These are phyloP conservation scores for Fragosphaeria purpurea DNA, from an alignment of 2,329 filamentous ascomycete species.

Conservation along the genomic window DNA sequence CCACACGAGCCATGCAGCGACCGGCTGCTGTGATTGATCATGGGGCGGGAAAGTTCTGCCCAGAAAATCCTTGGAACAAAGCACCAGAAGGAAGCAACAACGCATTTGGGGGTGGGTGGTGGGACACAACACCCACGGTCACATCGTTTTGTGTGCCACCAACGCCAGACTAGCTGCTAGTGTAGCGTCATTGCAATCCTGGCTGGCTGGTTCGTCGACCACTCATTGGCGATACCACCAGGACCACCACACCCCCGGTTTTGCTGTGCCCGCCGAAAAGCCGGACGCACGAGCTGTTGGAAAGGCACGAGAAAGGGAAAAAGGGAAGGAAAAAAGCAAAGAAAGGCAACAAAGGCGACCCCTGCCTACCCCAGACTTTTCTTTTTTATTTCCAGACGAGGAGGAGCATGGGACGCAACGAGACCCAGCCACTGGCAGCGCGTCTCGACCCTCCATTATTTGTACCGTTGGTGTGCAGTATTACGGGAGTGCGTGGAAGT, in stretches of 20 bases:
- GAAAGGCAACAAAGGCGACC: background rate
- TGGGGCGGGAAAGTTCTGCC: too few species aligned
- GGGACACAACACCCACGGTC: background rate
- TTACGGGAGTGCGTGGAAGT: background rate
- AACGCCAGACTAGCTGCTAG: background rate
- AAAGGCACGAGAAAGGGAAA: too few species aligned
- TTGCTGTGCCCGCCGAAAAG: background rate
- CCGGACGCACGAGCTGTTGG: background rate
- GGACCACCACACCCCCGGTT: background rate
- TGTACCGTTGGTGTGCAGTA: background rate
- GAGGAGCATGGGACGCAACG: too few species aligned
- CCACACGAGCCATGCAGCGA: too few species aligned
- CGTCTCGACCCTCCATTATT: slow-evolving; percentile 4
- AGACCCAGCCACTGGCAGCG: background rate
- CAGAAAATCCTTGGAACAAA: background rate
- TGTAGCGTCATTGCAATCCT: slow-evolving; percentile 1
- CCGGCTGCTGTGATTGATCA: too few species aligned
- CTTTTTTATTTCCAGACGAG: background rate
- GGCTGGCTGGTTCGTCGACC: background rate
- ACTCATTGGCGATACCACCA: slow-evolving; percentile 1
- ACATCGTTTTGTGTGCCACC: slow-evolving; percentile 1
- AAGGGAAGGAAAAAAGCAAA: background rate
- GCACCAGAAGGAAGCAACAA: too few species aligned
- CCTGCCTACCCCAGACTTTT: slow-evolving; percentile 12
- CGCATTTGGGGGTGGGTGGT: too few species aligned